Evolutionary conservation across 306 rosid genomes (phyloP).

Genomic region (Pterocarpus macrocarpus): DNA sequence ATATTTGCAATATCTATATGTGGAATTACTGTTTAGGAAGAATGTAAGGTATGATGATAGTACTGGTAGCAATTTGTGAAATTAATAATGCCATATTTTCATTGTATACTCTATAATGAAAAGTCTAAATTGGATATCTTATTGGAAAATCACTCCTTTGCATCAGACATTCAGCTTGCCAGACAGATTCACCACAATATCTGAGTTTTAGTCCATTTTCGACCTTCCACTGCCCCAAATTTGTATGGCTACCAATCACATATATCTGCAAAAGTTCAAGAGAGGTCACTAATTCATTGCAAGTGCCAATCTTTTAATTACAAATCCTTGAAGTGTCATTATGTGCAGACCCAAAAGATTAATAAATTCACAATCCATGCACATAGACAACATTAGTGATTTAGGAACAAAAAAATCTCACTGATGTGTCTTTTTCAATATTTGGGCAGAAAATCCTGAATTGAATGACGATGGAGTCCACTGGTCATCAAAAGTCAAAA

Average conservation of each 20-base stretch:
- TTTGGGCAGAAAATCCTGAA: conserved; percentile 87
- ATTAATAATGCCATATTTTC: conserved; percentile 21
- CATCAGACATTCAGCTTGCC: conserved; percentile 84
- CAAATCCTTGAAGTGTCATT: conserved; percentile 10
- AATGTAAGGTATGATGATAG: conserved; percentile 30
- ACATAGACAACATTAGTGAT: conserved; percentile 36
- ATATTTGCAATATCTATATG: conserved; percentile 86
- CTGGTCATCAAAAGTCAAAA: conserved; percentile 51
- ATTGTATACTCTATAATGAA: conserved; percentile 37
- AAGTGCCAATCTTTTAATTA: conserved; percentile 31
- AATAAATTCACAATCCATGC: conserved; percentile 35
- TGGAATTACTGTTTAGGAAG: conserved; percentile 71
- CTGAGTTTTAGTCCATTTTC: conserved; percentile 78
- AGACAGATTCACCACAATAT: conserved; percentile 78
- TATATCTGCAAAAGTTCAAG: conserved; percentile 64
- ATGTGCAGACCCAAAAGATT: conserved; percentile 26
- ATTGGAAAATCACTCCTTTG: conserved; percentile 75
- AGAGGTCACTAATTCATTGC: conserved; percentile 37
- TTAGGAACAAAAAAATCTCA: conserved; percentile 51
- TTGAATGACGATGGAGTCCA: conserved; percentile 68
- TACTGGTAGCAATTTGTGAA: conserved; percentile 30
- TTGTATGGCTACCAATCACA: conserved; percentile 73
- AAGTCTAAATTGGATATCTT: conserved; percentile 71
- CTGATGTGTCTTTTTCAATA: conserved; percentile 76
- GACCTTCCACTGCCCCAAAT: conserved; percentile 86